phyloP scores from a whole-genome alignment of 208 protist species.

The Porcisia deanei region DNA sequence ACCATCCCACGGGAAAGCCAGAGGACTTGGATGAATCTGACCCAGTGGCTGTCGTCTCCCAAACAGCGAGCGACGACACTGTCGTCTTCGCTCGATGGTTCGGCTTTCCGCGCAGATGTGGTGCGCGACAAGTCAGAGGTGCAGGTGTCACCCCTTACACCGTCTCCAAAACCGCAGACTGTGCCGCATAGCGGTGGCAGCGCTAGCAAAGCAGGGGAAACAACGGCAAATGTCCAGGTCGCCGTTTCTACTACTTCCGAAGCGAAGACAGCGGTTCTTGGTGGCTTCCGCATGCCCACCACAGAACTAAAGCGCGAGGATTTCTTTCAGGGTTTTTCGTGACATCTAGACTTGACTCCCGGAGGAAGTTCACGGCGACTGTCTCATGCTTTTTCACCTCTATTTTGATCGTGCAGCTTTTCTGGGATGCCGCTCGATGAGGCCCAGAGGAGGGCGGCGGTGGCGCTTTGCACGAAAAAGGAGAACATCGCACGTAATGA shows the following conservation, averaged over 20 bases:
- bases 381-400: neutral
- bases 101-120: neutral
- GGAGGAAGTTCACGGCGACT: neutral
- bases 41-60: neutral
- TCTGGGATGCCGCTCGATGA: too few relatives aligned
- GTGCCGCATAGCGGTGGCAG: neutral
- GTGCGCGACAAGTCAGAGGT: constrained; percentile 9
- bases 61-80: neutral
- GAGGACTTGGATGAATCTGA: constrained; percentile 10
- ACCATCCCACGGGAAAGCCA: constrained; percentile 9
- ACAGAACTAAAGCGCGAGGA: constrained; percentile 31
- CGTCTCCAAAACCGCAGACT: neutral
- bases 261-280: constrained; percentile 2
- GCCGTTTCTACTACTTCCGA: neutral
- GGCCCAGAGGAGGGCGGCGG: too few relatives aligned
- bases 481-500: too few relatives aligned
- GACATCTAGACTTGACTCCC: neutral
- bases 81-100: neutral
- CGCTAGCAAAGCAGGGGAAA: neutral
- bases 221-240: neutral
- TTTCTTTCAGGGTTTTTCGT: constrained; percentile 23
- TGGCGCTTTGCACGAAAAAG: too few relatives aligned
- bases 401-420: neutral
- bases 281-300: constrained; percentile 28
- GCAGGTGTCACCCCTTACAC: constrained; percentile 27